These are phyloP conservation scores for Tetraselmis chui DNA, from an alignment of 139 green algal species.

Conservation along the genomic window DNA sequence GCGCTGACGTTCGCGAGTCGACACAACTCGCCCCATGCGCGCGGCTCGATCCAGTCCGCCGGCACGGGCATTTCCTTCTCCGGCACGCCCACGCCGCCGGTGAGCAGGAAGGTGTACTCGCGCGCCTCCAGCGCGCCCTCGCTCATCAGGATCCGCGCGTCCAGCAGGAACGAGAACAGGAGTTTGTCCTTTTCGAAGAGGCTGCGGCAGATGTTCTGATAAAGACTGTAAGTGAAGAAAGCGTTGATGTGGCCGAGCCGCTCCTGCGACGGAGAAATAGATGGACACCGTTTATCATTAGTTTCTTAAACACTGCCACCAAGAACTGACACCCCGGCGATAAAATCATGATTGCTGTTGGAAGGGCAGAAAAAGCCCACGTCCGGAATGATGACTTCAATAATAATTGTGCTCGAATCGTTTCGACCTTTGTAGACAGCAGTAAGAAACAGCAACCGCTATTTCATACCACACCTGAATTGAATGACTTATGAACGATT, in stretches of 20 bases:
- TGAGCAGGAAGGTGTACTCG: conserved; percentile 26
- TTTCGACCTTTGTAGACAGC: no score
- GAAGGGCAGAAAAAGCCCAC: neutral
- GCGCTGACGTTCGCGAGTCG: conserved; percentile 18
- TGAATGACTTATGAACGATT: no score
- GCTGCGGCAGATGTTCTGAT: conserved; percentile 65
- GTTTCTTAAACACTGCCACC: no score
- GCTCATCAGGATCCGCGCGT: neutral
- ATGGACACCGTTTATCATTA: neutral
- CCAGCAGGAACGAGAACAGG: conserved; percentile 7
- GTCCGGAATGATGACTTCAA: no score
- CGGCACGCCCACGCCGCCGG: conserved; percentile 26
- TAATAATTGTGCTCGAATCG: no score
- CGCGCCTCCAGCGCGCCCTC: neutral
- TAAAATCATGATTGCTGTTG: neutral
- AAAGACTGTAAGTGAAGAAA: conserved; percentile 67
- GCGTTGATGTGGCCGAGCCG: conserved; percentile 35
- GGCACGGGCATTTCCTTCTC: conserved; percentile 2
- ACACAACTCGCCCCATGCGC: conserved; percentile 49
- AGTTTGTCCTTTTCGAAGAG: conserved; percentile 21
- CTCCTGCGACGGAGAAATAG: neutral
- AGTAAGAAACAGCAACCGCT: no score
- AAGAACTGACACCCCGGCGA: neutral
- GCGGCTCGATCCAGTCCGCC: conserved; percentile 17
- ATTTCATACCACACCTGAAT: no score